Conservation (phyloP, 345 rosid genomes). For the Geranium brycei region DNA sequence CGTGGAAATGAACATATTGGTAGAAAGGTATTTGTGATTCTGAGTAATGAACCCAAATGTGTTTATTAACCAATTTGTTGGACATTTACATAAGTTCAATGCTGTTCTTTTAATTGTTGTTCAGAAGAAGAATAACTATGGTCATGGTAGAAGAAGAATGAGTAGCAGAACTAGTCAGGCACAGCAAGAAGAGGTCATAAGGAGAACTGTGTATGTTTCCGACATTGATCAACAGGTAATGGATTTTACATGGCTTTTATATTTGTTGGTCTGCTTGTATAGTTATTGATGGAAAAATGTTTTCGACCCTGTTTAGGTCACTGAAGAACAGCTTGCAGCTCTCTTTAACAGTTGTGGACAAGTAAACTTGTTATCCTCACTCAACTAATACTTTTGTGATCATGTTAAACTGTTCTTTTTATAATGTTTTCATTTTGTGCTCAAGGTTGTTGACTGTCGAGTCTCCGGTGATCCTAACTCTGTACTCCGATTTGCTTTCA, state of each 20-base stretch:
- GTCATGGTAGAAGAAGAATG: conserved; percentile 64
- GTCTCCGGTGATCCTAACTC: conserved; percentile 96
- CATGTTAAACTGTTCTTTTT: conserved; percentile 6
- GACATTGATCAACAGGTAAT: conserved; percentile 67
- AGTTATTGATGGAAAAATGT: not conserved
- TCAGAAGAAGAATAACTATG: conserved; percentile 58
- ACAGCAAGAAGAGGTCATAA: conserved; percentile 77
- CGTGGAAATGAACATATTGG: conserved; percentile 4
- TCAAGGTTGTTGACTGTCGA: conserved; percentile 82
- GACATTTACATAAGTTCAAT: no score
- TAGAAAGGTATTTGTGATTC: no score
- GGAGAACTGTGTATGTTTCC: conserved; percentile 73
- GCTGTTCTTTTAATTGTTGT: no score
- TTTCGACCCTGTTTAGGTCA: conserved; percentile 28
- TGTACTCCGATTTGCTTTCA: conserved; percentile 82
- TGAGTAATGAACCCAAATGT: no score
- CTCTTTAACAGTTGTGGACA: conserved; percentile 71
- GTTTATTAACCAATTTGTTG: no score
- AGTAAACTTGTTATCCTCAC: conserved; percentile 22
- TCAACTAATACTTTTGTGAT: not conserved
- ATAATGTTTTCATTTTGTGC: conserved; percentile 3
- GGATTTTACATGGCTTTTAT: no score
- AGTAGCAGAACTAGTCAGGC: conserved; percentile 74
- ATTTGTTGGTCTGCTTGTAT: no score
- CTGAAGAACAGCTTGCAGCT: conserved; percentile 87